Percentiles rank a stretch among this genome's conserved stretches.
These are phyloP conservation scores for Kandelia obovata DNA, from an alignment of 345 rosid species.

Conservation along the genomic window DNA sequence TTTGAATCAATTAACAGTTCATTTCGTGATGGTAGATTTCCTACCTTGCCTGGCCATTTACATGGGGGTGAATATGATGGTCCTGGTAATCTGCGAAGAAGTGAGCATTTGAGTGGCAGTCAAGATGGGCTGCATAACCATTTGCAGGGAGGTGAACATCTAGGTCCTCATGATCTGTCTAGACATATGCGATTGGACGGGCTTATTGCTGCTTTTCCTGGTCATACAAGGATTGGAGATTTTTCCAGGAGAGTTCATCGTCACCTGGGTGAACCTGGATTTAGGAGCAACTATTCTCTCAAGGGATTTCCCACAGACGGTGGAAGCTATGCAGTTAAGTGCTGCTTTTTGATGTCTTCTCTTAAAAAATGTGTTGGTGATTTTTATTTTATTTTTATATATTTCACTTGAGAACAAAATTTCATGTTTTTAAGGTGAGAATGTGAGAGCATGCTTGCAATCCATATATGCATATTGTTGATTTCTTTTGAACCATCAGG, in stretches of 20 bases:
- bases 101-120: conserved; percentile 36
- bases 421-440: neutral
- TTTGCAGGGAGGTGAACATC: conserved; percentile 47
- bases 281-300: conserved; percentile 48
- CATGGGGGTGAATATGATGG: conserved; percentile 51
- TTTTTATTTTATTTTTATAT: neutral
- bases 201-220: conserved; percentile 37
- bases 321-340: conserved; percentile 54
- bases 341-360: neutral
- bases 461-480: neutral
- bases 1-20: conserved; percentile 33
- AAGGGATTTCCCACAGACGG: conserved; percentile 43
- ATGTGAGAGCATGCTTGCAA: neutral
- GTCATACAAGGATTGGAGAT: conserved; percentile 42
- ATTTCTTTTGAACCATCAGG: neutral
- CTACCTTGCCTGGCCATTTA: conserved; percentile 35
- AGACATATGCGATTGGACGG: conserved; percentile 31
- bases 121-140: conserved; percentile 42
- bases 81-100: conserved; percentile 36
- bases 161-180: conserved; percentile 34
- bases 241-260: conserved; percentile 36
- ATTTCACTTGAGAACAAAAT: neutral
- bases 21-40: conserved; percentile 41
- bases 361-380: neutral
- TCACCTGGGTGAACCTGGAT: conserved; percentile 59